Evolutionary conservation across 176 grass and related monocot species (phyloP).

Genomic region (Neostapfia colusana): DNA sequence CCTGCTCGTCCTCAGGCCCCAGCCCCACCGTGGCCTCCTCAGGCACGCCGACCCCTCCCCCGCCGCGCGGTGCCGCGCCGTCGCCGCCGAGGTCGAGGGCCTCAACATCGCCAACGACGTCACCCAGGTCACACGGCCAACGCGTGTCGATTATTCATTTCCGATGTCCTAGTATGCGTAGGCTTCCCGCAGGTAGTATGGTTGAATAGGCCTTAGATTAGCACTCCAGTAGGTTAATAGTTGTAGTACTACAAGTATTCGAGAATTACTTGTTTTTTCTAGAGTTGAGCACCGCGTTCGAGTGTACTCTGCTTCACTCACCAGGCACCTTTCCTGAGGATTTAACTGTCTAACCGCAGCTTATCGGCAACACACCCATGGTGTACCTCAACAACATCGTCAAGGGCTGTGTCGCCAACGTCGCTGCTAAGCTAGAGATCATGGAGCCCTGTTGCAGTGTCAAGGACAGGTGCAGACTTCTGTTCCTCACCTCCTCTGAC

Average conservation of each 20-base stretch:
- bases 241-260: not conserved
- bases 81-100: constrained; percentile 67
- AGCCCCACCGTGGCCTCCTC: not conserved
- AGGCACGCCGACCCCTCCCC: not conserved
- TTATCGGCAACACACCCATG: constrained; percentile 97
- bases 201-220: not conserved
- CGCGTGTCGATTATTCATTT: not conserved
- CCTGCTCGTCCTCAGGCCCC: constrained; percentile 29
- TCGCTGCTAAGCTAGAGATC: constrained; percentile 95
- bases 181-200: not conserved
- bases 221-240: not conserved
- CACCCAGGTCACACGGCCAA: constrained; percentile 52
- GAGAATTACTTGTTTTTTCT: not conserved
- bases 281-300: not conserved
- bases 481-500: not conserved
- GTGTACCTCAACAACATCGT: constrained; percentile 90
- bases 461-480: constrained; percentile 71
- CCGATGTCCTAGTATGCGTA: not conserved
- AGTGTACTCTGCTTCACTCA: not conserved
- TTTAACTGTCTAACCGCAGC: constrained; percentile 45
- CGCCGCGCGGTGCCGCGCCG: constrained; percentile 51
- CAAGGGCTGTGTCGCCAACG: constrained; percentile 72
- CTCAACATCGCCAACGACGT: constrained; percentile 88
- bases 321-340: constrained; percentile 6
- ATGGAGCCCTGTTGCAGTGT: constrained; percentile 99